A percentile compares a stretch with the other conserved stretches of the same genome.
Conservation (phyloP, 176 grass and related monocot genomes). For the Zoysia japonica region DNA sequence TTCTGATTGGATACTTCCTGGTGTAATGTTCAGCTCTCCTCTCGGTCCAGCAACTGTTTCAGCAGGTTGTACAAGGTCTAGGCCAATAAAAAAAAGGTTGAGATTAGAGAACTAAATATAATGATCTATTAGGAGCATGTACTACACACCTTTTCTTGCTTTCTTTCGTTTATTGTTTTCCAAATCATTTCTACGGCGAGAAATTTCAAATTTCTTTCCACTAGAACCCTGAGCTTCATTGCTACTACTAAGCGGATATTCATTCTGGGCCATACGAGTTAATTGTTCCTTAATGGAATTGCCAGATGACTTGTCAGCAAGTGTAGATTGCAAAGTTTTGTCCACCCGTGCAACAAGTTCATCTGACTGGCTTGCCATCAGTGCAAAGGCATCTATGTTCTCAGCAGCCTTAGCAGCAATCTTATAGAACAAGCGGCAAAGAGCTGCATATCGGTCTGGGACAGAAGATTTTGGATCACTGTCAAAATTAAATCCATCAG, state of each 20-base stretch:
- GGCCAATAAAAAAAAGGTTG: slow-evolving; percentile 15
- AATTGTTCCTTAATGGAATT: slow-evolving; percentile 50
- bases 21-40: slow-evolving; percentile 49
- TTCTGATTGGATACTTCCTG: slow-evolving; percentile 47
- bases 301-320: slow-evolving; percentile 53
- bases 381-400: slow-evolving; percentile 60
- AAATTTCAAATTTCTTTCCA: slow-evolving; percentile 57
- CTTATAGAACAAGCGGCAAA: slow-evolving; percentile 73
- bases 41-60: slow-evolving; percentile 52
- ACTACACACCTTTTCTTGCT: slow-evolving; percentile 63
- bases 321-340: slow-evolving; percentile 49
- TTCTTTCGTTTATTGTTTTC: slow-evolving; percentile 67
- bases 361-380: slow-evolving; percentile 70
- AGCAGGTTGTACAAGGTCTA: slow-evolving; percentile 37
- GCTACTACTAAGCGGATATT: slow-evolving; percentile 45
- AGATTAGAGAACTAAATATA: slow-evolving; percentile 16
- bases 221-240: slow-evolving; percentile 49
- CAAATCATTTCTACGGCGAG: slow-evolving; percentile 47
- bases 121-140: slow-evolving; percentile 23
- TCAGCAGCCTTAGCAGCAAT: slow-evolving; percentile 83
- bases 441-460: slow-evolving; percentile 57
- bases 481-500: slow-evolving; percentile 48
- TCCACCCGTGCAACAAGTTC: slow-evolving; percentile 74
- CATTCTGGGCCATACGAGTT: slow-evolving; percentile 48
- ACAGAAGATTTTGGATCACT: slow-evolving; percentile 43